Evolutionary conservation across 768 basidiomycete genomes (phyloP).

Genomic region (Lactarius trivialis): DNA sequence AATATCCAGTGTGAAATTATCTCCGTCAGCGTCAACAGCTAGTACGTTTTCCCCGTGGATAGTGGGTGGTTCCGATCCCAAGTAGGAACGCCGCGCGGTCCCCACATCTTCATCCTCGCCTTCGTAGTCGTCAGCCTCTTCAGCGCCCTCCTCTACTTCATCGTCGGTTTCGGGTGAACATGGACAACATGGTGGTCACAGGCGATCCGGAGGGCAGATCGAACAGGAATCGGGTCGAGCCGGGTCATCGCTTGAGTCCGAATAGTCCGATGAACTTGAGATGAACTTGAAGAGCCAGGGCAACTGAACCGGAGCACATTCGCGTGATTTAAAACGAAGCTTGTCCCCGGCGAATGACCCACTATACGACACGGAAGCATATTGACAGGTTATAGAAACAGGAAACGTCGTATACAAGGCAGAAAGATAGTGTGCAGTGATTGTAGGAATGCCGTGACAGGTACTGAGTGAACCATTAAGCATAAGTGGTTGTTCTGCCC

Average conservation of each 20-base stretch:
- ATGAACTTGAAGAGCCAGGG: no score
- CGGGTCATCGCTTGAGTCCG: no score
- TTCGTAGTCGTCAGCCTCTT: constrained; percentile 45
- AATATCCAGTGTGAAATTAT: constrained; percentile 25
- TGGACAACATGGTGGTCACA: no score
- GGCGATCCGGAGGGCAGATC: no score
- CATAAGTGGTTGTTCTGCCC: background rate
- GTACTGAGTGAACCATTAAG: background rate
- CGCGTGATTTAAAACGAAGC: no score
- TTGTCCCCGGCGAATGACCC: no score
- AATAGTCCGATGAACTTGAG: no score
- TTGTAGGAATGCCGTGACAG: background rate
- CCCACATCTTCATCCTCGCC: constrained; percentile 32
- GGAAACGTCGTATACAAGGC: background rate
- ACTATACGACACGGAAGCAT: background rate
- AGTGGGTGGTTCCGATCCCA: constrained; percentile 37
- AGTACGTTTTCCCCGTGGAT: constrained; percentile 25
- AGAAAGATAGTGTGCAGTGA: background rate
- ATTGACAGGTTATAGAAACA: background rate
- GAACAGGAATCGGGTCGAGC: no score
- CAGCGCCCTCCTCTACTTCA: constrained; percentile 46
- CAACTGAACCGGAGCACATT: no score
- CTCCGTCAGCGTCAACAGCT: constrained; percentile 32
- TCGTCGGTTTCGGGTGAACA: constrained; percentile 51
- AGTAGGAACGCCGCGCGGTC: constrained; percentile 36